Evolutionary conservation across 2,329 filamentous ascomycete genomes (phyloP).

Genomic region (Aspergillus vadensis): DNA sequence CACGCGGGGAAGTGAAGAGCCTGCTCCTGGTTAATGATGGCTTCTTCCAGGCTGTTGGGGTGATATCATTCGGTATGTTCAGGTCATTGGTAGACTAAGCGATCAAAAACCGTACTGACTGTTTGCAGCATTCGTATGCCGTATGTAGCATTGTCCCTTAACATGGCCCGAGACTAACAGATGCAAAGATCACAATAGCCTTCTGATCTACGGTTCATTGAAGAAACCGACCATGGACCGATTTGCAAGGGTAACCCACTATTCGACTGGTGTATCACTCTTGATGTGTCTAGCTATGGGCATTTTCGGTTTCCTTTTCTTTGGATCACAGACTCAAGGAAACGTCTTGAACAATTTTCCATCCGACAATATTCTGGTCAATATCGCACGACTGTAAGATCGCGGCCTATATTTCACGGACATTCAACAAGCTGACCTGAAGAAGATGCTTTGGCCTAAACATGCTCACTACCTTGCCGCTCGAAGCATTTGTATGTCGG

Average conservation of each 20-base stretch:
- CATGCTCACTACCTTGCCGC: conserved; percentile 95
- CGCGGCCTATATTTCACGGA: not conserved
- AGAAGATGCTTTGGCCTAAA: conserved; percentile 85
- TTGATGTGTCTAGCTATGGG: conserved; percentile 89
- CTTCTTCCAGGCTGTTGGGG: conserved; percentile 93
- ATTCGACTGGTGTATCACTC: conserved; percentile 86
- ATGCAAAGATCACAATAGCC: conserved; percentile 78
- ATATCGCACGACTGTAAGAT: conserved; percentile 76
- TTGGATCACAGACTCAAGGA: conserved; percentile 86
- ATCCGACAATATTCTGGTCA: conserved; percentile 86
- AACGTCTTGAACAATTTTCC: conserved; percentile 99
- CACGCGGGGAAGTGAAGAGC: conserved; percentile 69
- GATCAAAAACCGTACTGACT: conserved; percentile 34
- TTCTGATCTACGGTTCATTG: conserved; percentile 95
- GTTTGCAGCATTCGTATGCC: conserved; percentile 64
- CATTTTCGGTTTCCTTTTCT: conserved; percentile 84
- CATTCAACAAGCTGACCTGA: conserved; percentile 22
- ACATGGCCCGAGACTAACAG: conserved; percentile 22
- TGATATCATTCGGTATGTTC: conserved; percentile 87
- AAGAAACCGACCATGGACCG: conserved; percentile 93
- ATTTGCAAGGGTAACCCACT: conserved; percentile 90
- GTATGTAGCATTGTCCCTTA: conserved; percentile 40
- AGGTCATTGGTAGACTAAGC: not conserved
- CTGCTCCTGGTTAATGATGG: conserved; percentile 79
- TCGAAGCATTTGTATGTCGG: conserved; percentile 96